Evolutionary conservation across 768 basidiomycete species (phyloP).

Genomic region (Asterophora lycoperdoides): DNA sequence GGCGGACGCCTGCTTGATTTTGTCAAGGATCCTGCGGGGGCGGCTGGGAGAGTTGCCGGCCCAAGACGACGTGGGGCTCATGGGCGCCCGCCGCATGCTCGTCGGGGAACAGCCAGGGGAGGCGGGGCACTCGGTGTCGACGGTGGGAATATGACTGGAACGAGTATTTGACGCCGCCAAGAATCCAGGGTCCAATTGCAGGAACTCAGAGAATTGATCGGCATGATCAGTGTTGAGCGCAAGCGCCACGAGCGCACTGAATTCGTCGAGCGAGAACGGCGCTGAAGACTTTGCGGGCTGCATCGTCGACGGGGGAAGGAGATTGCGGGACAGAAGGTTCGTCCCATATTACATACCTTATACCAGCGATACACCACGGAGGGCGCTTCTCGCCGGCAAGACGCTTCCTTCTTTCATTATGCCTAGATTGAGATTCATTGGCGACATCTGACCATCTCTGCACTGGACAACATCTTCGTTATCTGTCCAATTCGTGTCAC

Average conservation of each 20-base stretch:
- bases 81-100: neutral
- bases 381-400: neutral
- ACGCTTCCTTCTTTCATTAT: constrained; percentile 8
- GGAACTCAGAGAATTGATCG: constrained; percentile 17
- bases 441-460: constrained; percentile 1
- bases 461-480: constrained; percentile 1
- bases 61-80: neutral
- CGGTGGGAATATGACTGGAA: neutral
- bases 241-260: constrained; percentile 19
- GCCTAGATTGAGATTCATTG: constrained; percentile 1
- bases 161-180: constrained; percentile 3
- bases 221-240: constrained; percentile 12
- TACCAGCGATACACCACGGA: neutral
- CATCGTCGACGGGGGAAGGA: neutral
- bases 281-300: constrained; percentile 2
- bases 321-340: neutral
- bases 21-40: constrained; percentile 17
- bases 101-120: neutral
- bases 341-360: neutral
- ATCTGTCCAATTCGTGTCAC: constrained; percentile 1
- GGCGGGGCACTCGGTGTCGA: neutral
- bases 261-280: constrained; percentile 19
- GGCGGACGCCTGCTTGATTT: constrained; percentile 18
- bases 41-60: constrained; percentile 6
- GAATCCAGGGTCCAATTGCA: constrained; percentile 16